Evolutionary conservation across 495 filamentous ascomycete species (phyloP).

Genomic region (Gamarada debralockiae): DNA sequence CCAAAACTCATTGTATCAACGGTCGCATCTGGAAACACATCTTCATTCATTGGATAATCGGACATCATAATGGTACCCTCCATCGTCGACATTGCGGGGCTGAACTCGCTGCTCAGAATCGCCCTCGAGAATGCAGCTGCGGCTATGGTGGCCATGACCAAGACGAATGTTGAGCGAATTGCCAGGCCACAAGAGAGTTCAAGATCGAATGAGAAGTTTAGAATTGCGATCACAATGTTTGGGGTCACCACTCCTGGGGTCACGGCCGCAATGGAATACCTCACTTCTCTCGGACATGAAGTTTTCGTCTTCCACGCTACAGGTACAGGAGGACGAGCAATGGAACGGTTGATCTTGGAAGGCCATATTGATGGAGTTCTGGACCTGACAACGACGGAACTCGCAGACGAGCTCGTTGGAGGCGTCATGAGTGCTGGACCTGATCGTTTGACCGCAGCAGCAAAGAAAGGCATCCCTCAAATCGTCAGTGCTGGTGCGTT

Average conservation of each 20-base stretch:
- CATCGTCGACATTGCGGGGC: conserved; percentile 65
- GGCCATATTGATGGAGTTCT: conserved; percentile 55
- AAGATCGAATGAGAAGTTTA: conserved; percentile 28
- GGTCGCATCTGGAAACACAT: conserved; percentile 58
- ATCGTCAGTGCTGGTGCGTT: conserved; percentile 60
- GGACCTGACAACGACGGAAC: conserved; percentile 67
- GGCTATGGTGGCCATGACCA: conserved; percentile 52
- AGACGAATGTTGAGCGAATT: conserved; percentile 30
- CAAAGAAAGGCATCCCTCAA: conserved; percentile 51
- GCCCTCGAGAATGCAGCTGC: conserved; percentile 59
- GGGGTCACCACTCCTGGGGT: conserved; percentile 67
- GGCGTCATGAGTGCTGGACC: conserved; percentile 56
- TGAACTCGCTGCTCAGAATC: conserved; percentile 50
- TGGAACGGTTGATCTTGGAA: conserved; percentile 59
- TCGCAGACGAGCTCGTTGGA: conserved; percentile 58
- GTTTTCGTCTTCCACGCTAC: conserved; percentile 68
- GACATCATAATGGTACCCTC: conserved; percentile 69
- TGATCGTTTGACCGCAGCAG: conserved; percentile 48
- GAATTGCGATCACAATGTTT: conserved; percentile 67
- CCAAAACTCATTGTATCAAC: conserved; percentile 70
- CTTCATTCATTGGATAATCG: conserved; percentile 54
- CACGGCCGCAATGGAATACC: conserved; percentile 37
- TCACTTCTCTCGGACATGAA: conserved; percentile 44
- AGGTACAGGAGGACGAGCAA: conserved; percentile 58
- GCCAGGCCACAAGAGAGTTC: not conserved